A percentile compares a stretch with the other conserved stretches of the same genome.
phyloP scores from a whole-genome alignment of 2,329 filamentous ascomycete genomes.

The Talaromyces sp. region DNA sequence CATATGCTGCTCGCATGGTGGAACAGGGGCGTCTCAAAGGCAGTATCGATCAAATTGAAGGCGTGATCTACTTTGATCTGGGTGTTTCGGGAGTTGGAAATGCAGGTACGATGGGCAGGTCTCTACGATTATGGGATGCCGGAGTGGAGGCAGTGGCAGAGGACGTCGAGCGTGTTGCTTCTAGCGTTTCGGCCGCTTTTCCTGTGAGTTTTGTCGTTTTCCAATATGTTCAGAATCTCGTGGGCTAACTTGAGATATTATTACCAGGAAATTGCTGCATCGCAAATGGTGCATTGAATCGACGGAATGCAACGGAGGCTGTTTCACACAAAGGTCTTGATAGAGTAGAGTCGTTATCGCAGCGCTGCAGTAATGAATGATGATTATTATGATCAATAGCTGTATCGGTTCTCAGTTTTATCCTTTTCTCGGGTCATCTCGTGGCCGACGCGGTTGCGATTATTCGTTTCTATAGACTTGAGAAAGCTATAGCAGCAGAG shows the following conservation, averaged over 20 bases:
- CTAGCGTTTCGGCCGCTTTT: constrained; percentile 72
- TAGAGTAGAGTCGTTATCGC: background rate
- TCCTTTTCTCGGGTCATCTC: background rate
- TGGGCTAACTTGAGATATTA: constrained; percentile 4
- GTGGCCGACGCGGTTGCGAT: background rate
- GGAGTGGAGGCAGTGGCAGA: constrained; percentile 83
- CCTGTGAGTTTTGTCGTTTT: constrained; percentile 49
- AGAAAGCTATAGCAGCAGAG: background rate
- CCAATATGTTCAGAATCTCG: background rate
- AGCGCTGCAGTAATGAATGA: background rate
- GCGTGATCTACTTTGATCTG: constrained; percentile 77
- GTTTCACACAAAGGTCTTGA: background rate
- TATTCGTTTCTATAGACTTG: background rate
- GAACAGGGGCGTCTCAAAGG: constrained; percentile 85
- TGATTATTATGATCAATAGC: background rate
- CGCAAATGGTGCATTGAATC: constrained; percentile 30
- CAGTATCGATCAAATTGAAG: constrained; percentile 88
- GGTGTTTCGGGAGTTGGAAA: constrained; percentile 62
- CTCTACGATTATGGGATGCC: constrained; percentile 79
- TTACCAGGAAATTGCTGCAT: constrained; percentile 27
- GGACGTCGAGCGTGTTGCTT: constrained; percentile 81
- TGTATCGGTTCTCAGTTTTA: background rate
- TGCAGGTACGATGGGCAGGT: constrained; percentile 58
- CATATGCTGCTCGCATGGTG: constrained; percentile 90
- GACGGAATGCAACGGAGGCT: background rate